Base-by-base conservation (phyloP, 2,329 filamentous ascomycete genomes). In the Cryphonectria parasitica region DNA sequence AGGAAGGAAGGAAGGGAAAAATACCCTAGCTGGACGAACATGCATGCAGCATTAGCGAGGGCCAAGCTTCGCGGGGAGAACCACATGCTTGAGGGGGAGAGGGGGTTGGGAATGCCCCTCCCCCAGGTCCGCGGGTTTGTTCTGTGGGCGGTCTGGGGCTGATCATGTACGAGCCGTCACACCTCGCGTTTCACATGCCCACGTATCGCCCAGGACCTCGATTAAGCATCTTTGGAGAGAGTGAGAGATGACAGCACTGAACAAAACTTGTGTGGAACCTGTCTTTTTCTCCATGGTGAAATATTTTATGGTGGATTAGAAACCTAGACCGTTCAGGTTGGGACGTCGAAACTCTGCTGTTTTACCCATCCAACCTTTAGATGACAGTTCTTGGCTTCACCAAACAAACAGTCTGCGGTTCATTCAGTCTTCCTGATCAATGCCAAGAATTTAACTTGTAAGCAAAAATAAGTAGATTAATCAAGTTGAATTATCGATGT, bases 141-240 rank as follows among this genome's bases (percentile, higher is more conserved):
- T 49, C 19, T 7, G 22, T 49, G 49, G 68, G 31, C 54, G 60
- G 34, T 58, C 17, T 56, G 61, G 54, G 69, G 69, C 69, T 71
- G 69, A 71, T 71, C 69, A 71, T 39, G 69, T 68, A 65, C 66
- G 65, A 68, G 66, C 41, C 69, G 69, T 71, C 66, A 71, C 69
- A 71, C 13, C 66, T 65, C 49, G 41, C n/a, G 69, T 71, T 71
- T 71, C 69, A 71, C 2, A 66, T 54, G 52, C 7, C 64, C 49
- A 28, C 49, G 41, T 43, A 58, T n/a, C 41, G 49, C n/a, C 31
- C 34, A 3, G 43, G 43, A 34, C 25, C 22, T 31, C 2, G 28
- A 58, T 28, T 28, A 66, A 66, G 22, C 34, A 43, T 58, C 8
- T 66, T 54, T 3, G 19, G 39, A 39, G 49, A 34, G 6, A 58